These are phyloP conservation scores for Coriaria nepalensis DNA, from an alignment of 306 rosid species.

Conservation along the genomic window DNA sequence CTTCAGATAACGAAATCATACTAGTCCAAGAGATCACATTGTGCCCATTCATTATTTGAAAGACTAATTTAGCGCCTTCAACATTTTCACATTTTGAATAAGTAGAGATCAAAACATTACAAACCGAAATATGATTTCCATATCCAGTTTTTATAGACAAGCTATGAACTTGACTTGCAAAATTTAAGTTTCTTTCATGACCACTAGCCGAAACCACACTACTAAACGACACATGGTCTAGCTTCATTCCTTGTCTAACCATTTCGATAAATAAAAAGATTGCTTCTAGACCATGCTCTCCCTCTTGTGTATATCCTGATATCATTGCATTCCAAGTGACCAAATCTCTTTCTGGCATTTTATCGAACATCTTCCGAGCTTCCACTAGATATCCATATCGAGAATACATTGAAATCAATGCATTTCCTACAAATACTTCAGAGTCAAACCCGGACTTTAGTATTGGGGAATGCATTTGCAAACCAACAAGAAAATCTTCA, in stretches of 20 bases:
- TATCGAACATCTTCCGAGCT: conserved; percentile 54
- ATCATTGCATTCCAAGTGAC: conserved; percentile 75
- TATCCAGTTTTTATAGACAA: conserved; percentile 48
- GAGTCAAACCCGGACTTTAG: conserved; percentile 38
- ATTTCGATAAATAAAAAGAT: conserved; percentile 35
- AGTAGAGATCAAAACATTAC: conserved; percentile 70
- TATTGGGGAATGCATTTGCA: conserved; percentile 50
- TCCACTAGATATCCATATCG: conserved; percentile 41
- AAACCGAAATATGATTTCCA: conserved; percentile 38
- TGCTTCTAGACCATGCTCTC: conserved; percentile 52
- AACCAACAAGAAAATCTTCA: conserved; percentile 44
- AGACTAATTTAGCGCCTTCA: conserved; percentile 48
- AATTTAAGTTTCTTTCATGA: conserved; percentile 36
- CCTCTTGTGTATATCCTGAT: conserved; percentile 65
- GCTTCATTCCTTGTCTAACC: conserved; percentile 48
- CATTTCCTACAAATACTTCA: conserved; percentile 70
- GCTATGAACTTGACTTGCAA: conserved; percentile 63
- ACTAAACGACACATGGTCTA: conserved; percentile 65
- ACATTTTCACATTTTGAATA: conserved; percentile 48
- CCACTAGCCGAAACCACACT: conserved; percentile 76
- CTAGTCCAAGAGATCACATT: conserved; percentile 90
- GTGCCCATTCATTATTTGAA: conserved; percentile 30
- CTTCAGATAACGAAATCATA: conserved; percentile 55
- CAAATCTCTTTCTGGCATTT: conserved; percentile 45
- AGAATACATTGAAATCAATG: conserved; percentile 57